These are phyloP conservation scores for Ilyonectria destructans DNA, from an alignment of 2,329 filamentous ascomycete species.

Conservation along the genomic window DNA sequence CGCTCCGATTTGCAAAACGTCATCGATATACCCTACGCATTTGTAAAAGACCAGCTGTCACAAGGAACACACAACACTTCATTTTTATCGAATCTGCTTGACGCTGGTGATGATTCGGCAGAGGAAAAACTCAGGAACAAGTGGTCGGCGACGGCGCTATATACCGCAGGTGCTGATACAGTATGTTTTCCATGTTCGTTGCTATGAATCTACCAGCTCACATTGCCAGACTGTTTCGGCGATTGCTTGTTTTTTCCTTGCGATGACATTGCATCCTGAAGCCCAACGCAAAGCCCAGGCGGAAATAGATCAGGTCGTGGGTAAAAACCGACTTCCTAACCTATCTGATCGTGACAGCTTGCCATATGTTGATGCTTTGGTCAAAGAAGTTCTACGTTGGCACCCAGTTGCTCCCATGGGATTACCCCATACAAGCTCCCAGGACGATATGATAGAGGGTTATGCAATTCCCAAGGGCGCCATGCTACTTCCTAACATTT, in stretches of 20 bases:
- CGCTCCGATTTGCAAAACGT: slow-evolving; percentile 13
- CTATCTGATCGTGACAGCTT: slow-evolving; percentile 44
- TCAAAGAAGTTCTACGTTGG: slow-evolving; percentile 51
- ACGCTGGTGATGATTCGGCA: slow-evolving; percentile 24
- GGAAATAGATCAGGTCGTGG: slow-evolving; percentile 43
- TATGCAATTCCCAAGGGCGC: slow-evolving; percentile 46
- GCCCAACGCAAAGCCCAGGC: slow-evolving; percentile 37
- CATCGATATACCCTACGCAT: slow-evolving; percentile 33
- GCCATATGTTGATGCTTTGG: slow-evolving; percentile 48
- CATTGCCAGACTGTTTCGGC: slow-evolving; percentile 34
- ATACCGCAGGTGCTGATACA: slow-evolving; percentile 42
- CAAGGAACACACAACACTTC: slow-evolving; percentile 28
- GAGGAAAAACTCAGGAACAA: slow-evolving; percentile 38
- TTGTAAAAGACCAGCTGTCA: slow-evolving; percentile 35
- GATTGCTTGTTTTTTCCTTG: slow-evolving; percentile 38
- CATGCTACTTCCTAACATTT: slow-evolving; percentile 39
- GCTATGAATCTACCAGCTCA: background rate
- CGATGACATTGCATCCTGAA: slow-evolving; percentile 33
- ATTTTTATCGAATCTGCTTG: slow-evolving; percentile 28
- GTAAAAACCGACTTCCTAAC: slow-evolving; percentile 47
- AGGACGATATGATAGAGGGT: slow-evolving; percentile 42
- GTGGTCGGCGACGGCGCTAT: slow-evolving; percentile 41
- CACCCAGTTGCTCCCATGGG: slow-evolving; percentile 52
- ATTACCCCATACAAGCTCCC: slow-evolving; percentile 57
- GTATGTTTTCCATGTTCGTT: slow-evolving; percentile 7